These are phyloP conservation scores for Talaromyces sp. DNA, from an alignment of 2,329 filamentous ascomycete genomes.

Conservation along the genomic window DNA sequence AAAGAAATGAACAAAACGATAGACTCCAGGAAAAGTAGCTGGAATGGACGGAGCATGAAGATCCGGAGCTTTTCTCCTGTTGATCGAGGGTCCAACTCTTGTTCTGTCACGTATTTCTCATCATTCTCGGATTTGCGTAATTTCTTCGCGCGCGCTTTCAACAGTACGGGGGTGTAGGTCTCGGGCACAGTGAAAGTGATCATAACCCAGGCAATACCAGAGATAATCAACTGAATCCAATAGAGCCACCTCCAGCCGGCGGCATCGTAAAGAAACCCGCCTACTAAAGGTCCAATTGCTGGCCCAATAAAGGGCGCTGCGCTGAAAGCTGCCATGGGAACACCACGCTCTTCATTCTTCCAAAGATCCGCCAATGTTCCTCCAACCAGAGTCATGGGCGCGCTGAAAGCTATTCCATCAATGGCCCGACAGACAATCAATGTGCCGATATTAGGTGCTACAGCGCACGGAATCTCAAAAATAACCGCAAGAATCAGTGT, in stretches of 20 bases:
- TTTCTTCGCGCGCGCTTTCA: slow-evolving; percentile 64
- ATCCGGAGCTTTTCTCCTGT: slow-evolving; percentile 63
- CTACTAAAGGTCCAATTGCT: slow-evolving; percentile 69
- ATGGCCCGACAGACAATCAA: slow-evolving; percentile 71
- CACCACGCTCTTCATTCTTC: slow-evolving; percentile 75
- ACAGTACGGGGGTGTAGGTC: slow-evolving; percentile 76
- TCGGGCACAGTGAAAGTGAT: slow-evolving; percentile 88
- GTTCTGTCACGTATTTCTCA: slow-evolving; percentile 66
- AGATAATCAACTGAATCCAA: slow-evolving; percentile 77
- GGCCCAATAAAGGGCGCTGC: slow-evolving; percentile 80
- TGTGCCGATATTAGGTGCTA: slow-evolving; percentile 69
- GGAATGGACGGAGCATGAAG: slow-evolving; percentile 77
- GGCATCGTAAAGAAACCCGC: slow-evolving; percentile 68
- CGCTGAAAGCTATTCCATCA: slow-evolving; percentile 77
- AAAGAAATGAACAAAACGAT: slow-evolving; percentile 79
- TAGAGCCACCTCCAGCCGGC: slow-evolving; percentile 78
- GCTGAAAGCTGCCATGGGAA: slow-evolving; percentile 81
- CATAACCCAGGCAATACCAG: slow-evolving; percentile 63
- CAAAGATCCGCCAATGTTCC: slow-evolving; percentile 81
- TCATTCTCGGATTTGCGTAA: slow-evolving; percentile 65
- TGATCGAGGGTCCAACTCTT: slow-evolving; percentile 69
- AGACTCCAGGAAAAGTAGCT: slow-evolving; percentile 75
- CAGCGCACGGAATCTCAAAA: slow-evolving; percentile 75
- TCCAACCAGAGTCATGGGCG: slow-evolving; percentile 80
- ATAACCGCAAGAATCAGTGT: slow-evolving; percentile 67